Conservation (phyloP, 257 asterid genomes). For the Solanum clarkiae region DNA sequence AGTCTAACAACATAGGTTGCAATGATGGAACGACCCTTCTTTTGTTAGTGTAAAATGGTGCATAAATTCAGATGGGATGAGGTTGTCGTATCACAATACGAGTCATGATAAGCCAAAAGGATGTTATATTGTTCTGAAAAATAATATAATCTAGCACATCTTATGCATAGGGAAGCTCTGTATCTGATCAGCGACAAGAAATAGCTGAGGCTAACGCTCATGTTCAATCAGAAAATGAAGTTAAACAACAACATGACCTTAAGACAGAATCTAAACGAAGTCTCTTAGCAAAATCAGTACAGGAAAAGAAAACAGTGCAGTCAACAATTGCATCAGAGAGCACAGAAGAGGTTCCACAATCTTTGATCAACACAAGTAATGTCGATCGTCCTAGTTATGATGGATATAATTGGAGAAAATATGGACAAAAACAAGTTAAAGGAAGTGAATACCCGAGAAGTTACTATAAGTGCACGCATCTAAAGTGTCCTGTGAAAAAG, state of each 20-base stretch:
- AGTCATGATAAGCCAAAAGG: background rate
- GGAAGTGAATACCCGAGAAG: conserved; percentile 83
- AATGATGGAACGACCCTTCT: background rate
- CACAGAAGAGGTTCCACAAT: conserved; percentile 20
- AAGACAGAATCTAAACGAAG: conserved; percentile 5
- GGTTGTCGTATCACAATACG: background rate
- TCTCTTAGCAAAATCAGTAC: conserved; percentile 1
- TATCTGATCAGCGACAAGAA: conserved; percentile 12
- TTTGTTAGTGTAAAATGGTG: background rate
- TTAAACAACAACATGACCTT: conserved; percentile 5
- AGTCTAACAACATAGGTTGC: background rate
- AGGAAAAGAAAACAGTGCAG: background rate
- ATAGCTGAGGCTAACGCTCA: conserved; percentile 7
- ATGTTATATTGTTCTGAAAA: background rate
- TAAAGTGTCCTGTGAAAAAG: conserved; percentile 71
- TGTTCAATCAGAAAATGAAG: conserved; percentile 8
- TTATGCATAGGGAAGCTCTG: conserved; percentile 15
- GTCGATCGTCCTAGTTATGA: conserved; percentile 43
- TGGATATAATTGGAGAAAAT: conserved; percentile 85
- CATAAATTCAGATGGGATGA: background rate
- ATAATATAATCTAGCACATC: background rate
- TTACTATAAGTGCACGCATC: conserved; percentile 76
- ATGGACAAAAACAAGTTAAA: conserved; percentile 87
- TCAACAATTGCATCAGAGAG: conserved; percentile 9
- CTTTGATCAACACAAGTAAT: conserved; percentile 5